Evolutionary conservation across 371 early-diverging fungal species (phyloP).

Genomic region (Mycotypha africana): DNA sequence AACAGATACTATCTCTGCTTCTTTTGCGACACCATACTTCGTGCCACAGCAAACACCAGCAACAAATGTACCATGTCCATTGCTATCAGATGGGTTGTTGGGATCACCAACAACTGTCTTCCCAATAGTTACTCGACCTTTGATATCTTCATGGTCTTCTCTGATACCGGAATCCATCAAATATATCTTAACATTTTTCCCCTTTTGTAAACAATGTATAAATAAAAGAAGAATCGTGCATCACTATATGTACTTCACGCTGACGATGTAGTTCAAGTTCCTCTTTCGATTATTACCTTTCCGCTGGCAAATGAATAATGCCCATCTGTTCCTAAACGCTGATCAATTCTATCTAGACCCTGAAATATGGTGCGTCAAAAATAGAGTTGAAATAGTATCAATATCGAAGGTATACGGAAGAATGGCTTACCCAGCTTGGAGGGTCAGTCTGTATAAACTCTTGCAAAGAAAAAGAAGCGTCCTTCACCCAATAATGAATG

Average conservation of each 20-base stretch:
- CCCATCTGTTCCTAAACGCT: constrained; percentile 31
- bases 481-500: constrained; percentile 38
- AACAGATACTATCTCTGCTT: constrained; percentile 54
- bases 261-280: too few species aligned
- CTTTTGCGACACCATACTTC: constrained; percentile 56
- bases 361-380: constrained; percentile 1
- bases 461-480: constrained; percentile 30
- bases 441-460: constrained; percentile 36
- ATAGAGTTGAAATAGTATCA: too few species aligned
- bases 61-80: constrained; percentile 57
- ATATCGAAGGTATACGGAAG: not conserved
- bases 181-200: constrained; percentile 32
- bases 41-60: constrained; percentile 60
- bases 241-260: not conserved
- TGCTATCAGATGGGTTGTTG: constrained; percentile 17
- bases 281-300: too few species aligned
- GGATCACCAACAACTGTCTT: constrained; percentile 25
- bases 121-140: constrained; percentile 27
- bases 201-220: constrained; percentile 3
- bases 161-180: constrained; percentile 32
- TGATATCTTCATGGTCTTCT: constrained; percentile 30
- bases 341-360: constrained; percentile 43
- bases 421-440: constrained; percentile 38
- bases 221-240: not conserved
- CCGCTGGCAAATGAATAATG: constrained; percentile 28